A percentile compares a stretch with the other conserved stretches of the same genome.
Evolutionary conservation across 805 yeast genomes (phyloP).

Genomic region (Starmerella bombi): DNA sequence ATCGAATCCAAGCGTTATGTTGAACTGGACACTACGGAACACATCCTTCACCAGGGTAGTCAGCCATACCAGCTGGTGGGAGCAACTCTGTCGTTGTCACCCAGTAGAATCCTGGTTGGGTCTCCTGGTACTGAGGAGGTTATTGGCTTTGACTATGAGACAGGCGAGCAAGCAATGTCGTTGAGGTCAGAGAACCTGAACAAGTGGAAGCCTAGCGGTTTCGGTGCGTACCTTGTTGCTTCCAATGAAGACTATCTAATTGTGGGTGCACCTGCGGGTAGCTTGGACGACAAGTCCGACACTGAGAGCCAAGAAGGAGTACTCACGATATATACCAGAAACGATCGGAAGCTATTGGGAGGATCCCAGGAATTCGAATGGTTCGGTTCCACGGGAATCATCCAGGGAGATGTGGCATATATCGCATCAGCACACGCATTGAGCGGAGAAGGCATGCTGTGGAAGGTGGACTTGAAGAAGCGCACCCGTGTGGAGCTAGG

Average conservation of each 20-base stretch:
- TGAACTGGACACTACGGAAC: not conserved
- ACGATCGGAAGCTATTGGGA: slow-evolving; percentile 12
- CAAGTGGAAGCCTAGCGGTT: slow-evolving; percentile 16
- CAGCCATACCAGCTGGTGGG: slow-evolving; percentile 35
- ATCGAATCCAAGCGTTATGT: not conserved
- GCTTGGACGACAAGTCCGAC: slow-evolving; percentile 1
- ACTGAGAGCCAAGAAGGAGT: slow-evolving; percentile 31
- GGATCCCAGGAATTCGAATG: slow-evolving; percentile 21
- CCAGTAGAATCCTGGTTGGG: slow-evolving; percentile 28
- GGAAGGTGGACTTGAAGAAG: slow-evolving; percentile 28
- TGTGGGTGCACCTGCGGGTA: slow-evolving; percentile 23
- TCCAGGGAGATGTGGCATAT: slow-evolving; percentile 22
- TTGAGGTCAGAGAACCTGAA: slow-evolving; percentile 4
- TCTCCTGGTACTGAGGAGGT: slow-evolving; percentile 32
- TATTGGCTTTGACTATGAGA: slow-evolving; percentile 27
- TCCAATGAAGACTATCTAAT: slow-evolving; percentile 25
- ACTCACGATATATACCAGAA: slow-evolving; percentile 28
- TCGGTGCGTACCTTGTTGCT: slow-evolving; percentile 23
- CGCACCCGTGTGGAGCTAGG: slow-evolving; percentile 18
- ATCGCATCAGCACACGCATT: slow-evolving; percentile 32
- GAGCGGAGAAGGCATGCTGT: slow-evolving; percentile 37
- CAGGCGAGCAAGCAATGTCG: slow-evolving; percentile 6
- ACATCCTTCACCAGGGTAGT: slow-evolving; percentile 6
- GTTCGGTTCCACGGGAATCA: slow-evolving; percentile 28
- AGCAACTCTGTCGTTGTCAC: slow-evolving; percentile 25